Evolutionary conservation across 2,329 filamentous ascomycete species (phyloP), one percentile per base, ranked within the genome.

Genomic region (Pyrenophora teres): DNA sequence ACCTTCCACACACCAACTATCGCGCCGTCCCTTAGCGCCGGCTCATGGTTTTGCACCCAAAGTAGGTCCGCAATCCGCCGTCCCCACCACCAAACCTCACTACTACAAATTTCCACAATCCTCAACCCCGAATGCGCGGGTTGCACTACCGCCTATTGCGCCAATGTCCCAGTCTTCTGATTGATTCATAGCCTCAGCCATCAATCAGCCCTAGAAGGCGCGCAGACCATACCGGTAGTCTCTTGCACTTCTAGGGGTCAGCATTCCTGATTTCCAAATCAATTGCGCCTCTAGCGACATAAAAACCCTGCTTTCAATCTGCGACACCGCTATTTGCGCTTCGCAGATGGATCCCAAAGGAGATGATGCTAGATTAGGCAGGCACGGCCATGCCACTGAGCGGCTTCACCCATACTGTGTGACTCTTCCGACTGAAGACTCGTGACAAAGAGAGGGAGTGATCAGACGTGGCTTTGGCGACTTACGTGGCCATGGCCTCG

Each of bases 301-400:
- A 3, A 2, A 18, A 33, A 38, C 30, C 25, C 37, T 38, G 25
- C 32, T 18, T 15, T 27, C 23, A 52, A 52, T 38, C 18, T 35
- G 25, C 46, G 52, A 58, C 55, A 57, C 56, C 52, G 56, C 56
- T 53, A 35, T 25, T 52, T 27, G 18, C 27, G 30, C 42, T 40
- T 36, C 25, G 6, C 6, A 23, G 19, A 25, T 27, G 16, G 8
- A 38, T 47, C 35, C 8, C 30, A 36, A 45, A 19, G 19, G 10
- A 7, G 6, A 38, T 12, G 6, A 13, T 16, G 16, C 51, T 35
- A 21, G 32, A 54, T 41, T 18, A 36, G 46, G 52, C 43, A 46
- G 37, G 53, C 46, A 59, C 38, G 39, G 62, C 62, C 64, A 65
- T 56, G 57, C 19, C 31, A n/a, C 37, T 60, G 52, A 62, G 59